Conservation (phyloP, 2,329 filamentous ascomycete species). For the Aspergillus quadricinctus region DNA sequence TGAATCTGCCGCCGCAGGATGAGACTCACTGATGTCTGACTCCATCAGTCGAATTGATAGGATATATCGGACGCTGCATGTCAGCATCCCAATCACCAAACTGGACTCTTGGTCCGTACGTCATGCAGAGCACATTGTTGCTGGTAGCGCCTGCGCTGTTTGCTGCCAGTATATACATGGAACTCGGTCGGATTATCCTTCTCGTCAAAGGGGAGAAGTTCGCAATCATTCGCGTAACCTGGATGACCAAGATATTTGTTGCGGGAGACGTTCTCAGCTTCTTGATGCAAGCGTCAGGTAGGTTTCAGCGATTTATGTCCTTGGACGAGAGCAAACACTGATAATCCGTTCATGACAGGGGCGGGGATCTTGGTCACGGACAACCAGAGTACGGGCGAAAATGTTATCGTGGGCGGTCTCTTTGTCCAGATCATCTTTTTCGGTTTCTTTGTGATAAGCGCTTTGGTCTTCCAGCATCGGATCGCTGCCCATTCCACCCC, state of each 20-base stretch:
- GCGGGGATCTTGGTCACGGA: slow-evolving; percentile 21
- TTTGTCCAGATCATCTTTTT: slow-evolving; percentile 30
- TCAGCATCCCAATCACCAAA: slow-evolving; percentile 32
- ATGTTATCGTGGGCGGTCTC: slow-evolving; percentile 25
- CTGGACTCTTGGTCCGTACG: slow-evolving; percentile 21
- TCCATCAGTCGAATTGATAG: slow-evolving; percentile 44
- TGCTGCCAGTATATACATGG: slow-evolving; percentile 28
- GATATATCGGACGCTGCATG: slow-evolving; percentile 49
- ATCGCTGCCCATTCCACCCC: slow-evolving; percentile 26
- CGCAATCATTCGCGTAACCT: slow-evolving; percentile 18
- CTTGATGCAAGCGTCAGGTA: slow-evolving; percentile 27
- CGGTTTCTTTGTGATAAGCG: slow-evolving; percentile 24
- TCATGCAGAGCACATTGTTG: slow-evolving; percentile 24
- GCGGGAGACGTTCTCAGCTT: slow-evolving; percentile 27
- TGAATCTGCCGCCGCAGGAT: neutral
- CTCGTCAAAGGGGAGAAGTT: slow-evolving; percentile 19
- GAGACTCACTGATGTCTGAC: neutral
- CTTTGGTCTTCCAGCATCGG: slow-evolving; percentile 22
- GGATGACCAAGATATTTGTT: slow-evolving; percentile 28
- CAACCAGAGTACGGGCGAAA: slow-evolving; percentile 16
- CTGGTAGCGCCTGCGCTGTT: slow-evolving; percentile 22
- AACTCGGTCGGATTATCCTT: slow-evolving; percentile 18
- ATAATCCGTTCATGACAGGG: slow-evolving; percentile 4
- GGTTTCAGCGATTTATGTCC: neutral
- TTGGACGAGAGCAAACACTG: neutral